phyloP scores from a whole-genome alignment of 345 rosid species.

The Leavenworthia alabamica region DNA sequence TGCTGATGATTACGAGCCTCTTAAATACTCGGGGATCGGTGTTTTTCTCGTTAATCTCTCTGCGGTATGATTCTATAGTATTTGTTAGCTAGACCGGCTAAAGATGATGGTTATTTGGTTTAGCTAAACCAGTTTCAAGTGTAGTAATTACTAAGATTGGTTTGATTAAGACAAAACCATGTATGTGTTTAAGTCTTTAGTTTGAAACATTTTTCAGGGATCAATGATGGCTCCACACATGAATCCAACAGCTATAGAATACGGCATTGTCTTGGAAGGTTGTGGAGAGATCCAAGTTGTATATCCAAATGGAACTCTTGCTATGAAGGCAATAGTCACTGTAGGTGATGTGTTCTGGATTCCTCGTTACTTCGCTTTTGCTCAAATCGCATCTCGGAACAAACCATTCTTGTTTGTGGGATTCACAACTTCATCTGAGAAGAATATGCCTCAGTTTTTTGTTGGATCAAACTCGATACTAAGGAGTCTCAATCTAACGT shows the following conservation, averaged over 20 bases:
- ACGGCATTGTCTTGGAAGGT: constrained; percentile 66
- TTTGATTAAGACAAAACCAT: neutral
- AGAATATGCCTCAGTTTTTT: constrained; percentile 79
- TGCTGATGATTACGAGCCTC: constrained; percentile 45
- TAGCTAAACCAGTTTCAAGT: neutral
- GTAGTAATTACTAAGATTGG: neutral
- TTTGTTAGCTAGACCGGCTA: neutral
- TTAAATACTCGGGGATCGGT: constrained; percentile 57
- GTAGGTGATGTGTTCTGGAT: constrained; percentile 77
- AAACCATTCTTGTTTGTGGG: constrained; percentile 71
- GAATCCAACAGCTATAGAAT: constrained; percentile 81
- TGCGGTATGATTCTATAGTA: constrained; percentile 42
- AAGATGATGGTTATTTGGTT: neutral
- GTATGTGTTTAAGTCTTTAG: neutral
- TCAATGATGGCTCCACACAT: constrained; percentile 95
- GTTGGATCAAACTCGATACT: constrained; percentile 63
- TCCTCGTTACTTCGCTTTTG: constrained; percentile 80
- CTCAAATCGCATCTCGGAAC: constrained; percentile 61
- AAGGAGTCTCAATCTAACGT: constrained; percentile 33
- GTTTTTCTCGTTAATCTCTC: constrained; percentile 72
- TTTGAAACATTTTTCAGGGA: constrained; percentile 38
- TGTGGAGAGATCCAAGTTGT: constrained; percentile 63
- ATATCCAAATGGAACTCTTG: constrained; percentile 67
- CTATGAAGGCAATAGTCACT: constrained; percentile 44
- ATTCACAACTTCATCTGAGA: constrained; percentile 71